phyloP scores from a whole-genome alignment of 768 basidiomycete genomes.

The Pleurotus giganteus region DNA sequence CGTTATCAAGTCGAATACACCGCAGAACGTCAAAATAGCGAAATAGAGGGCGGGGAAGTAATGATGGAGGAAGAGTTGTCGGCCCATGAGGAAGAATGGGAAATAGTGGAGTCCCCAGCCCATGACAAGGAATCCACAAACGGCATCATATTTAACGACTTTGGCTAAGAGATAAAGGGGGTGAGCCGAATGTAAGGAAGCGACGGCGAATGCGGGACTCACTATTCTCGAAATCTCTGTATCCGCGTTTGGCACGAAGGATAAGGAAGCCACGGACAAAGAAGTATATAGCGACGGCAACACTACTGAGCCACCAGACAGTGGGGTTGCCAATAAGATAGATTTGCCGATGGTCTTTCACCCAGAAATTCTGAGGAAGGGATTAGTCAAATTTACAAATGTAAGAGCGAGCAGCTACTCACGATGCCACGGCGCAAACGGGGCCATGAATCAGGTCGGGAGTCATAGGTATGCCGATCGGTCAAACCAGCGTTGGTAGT shows the following conservation, averaged over 20 bases:
- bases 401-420: conserved; percentile 29
- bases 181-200: neutral
- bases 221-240: conserved; percentile 91
- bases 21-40: conserved; percentile 74
- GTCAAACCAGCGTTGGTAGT: conserved; percentile 5
- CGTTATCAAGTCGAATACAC: conserved; percentile 83
- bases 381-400: neutral
- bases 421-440: conserved; percentile 89
- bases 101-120: conserved; percentile 94
- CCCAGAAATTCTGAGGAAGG: conserved; percentile 87
- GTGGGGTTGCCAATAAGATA: conserved; percentile 95
- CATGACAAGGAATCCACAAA: conserved; percentile 88
- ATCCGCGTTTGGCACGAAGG: conserved; percentile 88
- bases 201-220: conserved; percentile 27
- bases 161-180: conserved; percentile 50
- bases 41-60: conserved; percentile 98
- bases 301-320: conserved; percentile 85
- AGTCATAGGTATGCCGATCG: conserved; percentile 93
- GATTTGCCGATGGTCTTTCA: conserved; percentile 92
- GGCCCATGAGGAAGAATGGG: conserved; percentile 96
- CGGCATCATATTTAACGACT: conserved; percentile 86
- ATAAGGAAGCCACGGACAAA: conserved; percentile 75
- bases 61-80: conserved; percentile 97
- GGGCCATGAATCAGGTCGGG: conserved; percentile 93
- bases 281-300: conserved; percentile 67